Conservation (phyloP, 306 rosid species). For the Rosa rugosa region DNA sequence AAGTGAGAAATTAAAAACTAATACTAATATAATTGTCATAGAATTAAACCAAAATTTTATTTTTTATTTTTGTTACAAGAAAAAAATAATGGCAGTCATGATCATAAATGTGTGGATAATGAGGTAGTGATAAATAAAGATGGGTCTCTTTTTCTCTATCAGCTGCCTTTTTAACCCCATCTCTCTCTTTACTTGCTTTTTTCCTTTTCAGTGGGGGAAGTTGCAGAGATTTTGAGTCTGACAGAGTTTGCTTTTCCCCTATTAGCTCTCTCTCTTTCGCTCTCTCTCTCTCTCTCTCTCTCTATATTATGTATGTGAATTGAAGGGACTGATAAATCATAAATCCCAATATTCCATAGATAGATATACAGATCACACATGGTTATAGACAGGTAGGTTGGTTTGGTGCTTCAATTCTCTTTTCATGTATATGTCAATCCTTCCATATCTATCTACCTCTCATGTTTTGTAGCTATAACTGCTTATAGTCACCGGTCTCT, state of each 20-base stretch:
- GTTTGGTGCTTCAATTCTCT: constrained; percentile 31
- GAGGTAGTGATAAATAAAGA: constrained; percentile 54
- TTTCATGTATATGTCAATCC: constrained; percentile 31
- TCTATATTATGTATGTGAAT: constrained; percentile 22
- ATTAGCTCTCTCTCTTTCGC: constrained; percentile 19
- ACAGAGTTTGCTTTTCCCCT: constrained; percentile 54
- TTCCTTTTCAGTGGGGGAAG: constrained; percentile 46
- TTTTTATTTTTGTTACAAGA: background rate
- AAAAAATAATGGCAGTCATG: background rate
- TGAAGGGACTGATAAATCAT: constrained; percentile 30
- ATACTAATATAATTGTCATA: constrained; percentile 8
- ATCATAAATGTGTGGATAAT: constrained; percentile 56
- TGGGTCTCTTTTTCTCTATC: constrained; percentile 54
- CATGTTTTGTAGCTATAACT: constrained; percentile 36
- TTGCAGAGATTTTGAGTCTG: constrained; percentile 84
- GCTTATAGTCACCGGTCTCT: constrained; percentile 26
- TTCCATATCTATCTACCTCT: background rate
- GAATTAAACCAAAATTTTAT: background rate
- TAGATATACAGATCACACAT: constrained; percentile 27
- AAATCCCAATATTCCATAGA: constrained; percentile 15
- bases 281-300: constrained; percentile 27
- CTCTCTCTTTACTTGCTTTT: constrained; percentile 39
- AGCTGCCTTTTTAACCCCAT: constrained; percentile 41
- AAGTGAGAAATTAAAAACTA: constrained; percentile 18
- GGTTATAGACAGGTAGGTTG: constrained; percentile 36